Evolutionary conservation across 108 stramenopile species (phyloP), one percentile per base, ranked within the genome.

Genomic region (Schizochytrium sp.): DNA sequence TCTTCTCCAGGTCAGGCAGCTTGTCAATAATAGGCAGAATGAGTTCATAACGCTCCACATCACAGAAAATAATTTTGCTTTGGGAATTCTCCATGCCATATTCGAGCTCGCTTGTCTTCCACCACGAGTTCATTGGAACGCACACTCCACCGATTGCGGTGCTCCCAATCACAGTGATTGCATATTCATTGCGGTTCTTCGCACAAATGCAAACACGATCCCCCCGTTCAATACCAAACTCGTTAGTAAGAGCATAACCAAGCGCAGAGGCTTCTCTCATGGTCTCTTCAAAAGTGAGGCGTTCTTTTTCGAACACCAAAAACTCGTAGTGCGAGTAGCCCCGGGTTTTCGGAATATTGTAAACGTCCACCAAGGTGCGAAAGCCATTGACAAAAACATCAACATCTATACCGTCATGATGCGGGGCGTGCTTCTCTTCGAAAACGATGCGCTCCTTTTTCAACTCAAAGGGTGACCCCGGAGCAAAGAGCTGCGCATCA

Each of bases 51-150:
- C 61, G 45, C 12, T 28, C 61, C 45, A 19, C 3, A 28, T 88
- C 88, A 44, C 41, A 61, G 47, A 88, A 10, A 2, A 88, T 17
- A n/a, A 88, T 55, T 53, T 88, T 46, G 88, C 46, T 56, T 4
- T 47, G 50, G 40, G 61, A 42, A 64, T 46, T 17, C 15, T 61
- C 60, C 46, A 88, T 28, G 61, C 61, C 41, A 41, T 69, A 88
- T 7, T 41, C 61, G 47, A 88, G 88, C 49, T 88, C 88, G 15
- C 41, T 15, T 46, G 88, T 42, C 45, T 17, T 46, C 61, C 61
- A 46, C 38, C 88, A 42, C 61, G 88, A 61, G 49, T 88, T 88
- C 45, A 45, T 88, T 40, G 61, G 88, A 60, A 64, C 61, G 49
- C 12, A 40, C 47, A 7, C 12, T 60, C 45, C 61, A 4, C 42